Evolutionary conservation across 192 early-diverging fungal genomes (phyloP).

Genomic region (Obelidium mucronatum): DNA sequence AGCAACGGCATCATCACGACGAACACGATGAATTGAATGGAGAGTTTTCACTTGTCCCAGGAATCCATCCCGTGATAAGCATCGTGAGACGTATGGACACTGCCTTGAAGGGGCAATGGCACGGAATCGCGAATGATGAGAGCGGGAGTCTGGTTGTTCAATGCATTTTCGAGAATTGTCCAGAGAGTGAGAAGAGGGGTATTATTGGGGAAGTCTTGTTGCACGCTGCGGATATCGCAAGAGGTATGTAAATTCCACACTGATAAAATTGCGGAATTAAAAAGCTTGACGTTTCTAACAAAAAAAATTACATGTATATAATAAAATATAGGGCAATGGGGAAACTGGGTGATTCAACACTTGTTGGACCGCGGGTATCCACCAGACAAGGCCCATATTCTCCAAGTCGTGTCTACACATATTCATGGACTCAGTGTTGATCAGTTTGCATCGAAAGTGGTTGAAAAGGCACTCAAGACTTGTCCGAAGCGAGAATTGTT

Average conservation of each 20-base stretch:
- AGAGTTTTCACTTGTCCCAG: neutral
- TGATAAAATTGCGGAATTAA: neutral
- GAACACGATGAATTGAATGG: neutral
- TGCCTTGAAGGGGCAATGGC: constrained; percentile 61
- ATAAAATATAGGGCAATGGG: constrained; percentile 78
- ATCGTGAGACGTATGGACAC: constrained; percentile 22
- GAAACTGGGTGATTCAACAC: constrained; percentile 84
- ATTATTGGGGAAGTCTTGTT: constrained; percentile 68
- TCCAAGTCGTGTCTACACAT: constrained; percentile 47
- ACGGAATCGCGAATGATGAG: constrained; percentile 73
- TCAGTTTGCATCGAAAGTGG: constrained; percentile 78
- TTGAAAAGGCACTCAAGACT: constrained; percentile 70
- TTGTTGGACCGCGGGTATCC: constrained; percentile 67
- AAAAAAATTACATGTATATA: neutral
- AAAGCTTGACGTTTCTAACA: neutral
- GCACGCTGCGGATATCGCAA: constrained; percentile 65
- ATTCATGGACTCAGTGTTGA: constrained; percentile 65
- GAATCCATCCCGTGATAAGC: constrained; percentile 6
- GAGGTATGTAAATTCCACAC: constrained; percentile 49
- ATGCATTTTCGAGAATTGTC: constrained; percentile 77
- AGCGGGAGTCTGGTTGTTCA: constrained; percentile 77
- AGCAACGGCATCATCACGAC: constrained; percentile 7
- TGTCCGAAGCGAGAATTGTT: constrained; percentile 50
- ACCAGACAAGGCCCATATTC: constrained; percentile 58
- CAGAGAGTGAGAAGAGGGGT: constrained; percentile 67